Percentiles rank a stretch among this genome's conserved stretches.
These are phyloP conservation scores for Coriolopsis trogii DNA, from an alignment of 1,284 basidiomycete genomes.

Conservation along the genomic window DNA sequence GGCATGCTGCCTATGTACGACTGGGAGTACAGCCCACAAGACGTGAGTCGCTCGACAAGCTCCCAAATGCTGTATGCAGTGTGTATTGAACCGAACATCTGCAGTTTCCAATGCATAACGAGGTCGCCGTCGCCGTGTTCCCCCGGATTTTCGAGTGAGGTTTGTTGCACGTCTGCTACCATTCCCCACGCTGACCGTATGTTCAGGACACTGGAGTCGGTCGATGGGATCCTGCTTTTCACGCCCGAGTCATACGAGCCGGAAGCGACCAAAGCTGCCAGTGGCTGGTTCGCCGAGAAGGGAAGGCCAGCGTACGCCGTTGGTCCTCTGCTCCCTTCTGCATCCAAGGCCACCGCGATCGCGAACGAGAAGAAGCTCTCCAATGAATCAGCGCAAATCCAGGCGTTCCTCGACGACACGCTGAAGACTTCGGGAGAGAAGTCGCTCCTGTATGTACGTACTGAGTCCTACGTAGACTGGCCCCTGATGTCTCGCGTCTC, in stretches of 20 bases:
- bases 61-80: too few relatives aligned
- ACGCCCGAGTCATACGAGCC: conserved; percentile 24
- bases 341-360: not conserved
- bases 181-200: conserved; percentile 2
- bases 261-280: conserved; percentile 13
- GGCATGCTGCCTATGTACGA: too few relatives aligned
- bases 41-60: too few relatives aligned
- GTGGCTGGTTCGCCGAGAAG: conserved; percentile 15
- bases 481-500: too few relatives aligned
- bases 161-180: not conserved
- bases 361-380: conserved; percentile 9
- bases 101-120: too few relatives aligned
- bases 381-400: conserved; percentile 1
- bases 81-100: too few relatives aligned
- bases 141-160: conserved; percentile 18
- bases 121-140: not conserved
- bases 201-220: conserved; percentile 4
- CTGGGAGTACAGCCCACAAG: too few relatives aligned
- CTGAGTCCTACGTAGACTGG: not conserved
- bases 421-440: conserved; percentile 11
- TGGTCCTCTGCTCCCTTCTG: conserved; percentile 14
- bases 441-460: conserved; percentile 20
- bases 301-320: conserved; percentile 7
- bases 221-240: conserved; percentile 17
- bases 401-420: conserved; percentile 14